Base-by-base conservation (phyloP, 192 early-diverging fungal species). In the Coemansia sp. region DNA sequence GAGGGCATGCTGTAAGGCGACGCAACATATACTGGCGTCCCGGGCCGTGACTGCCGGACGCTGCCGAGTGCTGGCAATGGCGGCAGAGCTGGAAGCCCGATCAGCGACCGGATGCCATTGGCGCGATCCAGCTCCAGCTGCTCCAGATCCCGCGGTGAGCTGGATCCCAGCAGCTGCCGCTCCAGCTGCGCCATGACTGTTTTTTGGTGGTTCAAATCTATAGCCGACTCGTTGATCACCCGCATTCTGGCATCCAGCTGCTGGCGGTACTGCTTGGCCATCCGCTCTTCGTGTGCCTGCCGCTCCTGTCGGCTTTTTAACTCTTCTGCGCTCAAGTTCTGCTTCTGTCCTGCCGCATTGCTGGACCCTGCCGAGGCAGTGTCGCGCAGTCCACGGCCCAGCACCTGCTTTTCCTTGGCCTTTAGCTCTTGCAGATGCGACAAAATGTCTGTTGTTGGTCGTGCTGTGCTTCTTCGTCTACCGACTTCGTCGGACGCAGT, bases 111-210 rank as follows among this genome's bases (percentile, higher is more conserved):
- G n/a, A 78, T 62, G 20, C 75, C 68, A 37, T 78, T 71, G 21
- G 67, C 26, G 46, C 75, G 75, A 39, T 78, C 75, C 16, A 78
- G 58, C 50, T 78, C 75, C 46, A 71, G 40, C 53, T 64, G 64
- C 36, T 78, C 75, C 36, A 59, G 40, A 28, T 78, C 75, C 16
- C 46, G 52, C 3, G 73, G 62, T 28, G 75, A 78, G 44, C 61
- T 63, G 7, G 63, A 64, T 0, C 64, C 69, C 15, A 78, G 51
- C 37, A 71, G 47, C 57, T 71, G 64, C 10, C 67, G 59, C 58
- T 78, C 75, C 60, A 78, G 71, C 32, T 50, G 49, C 7, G 62
- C 28, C 64, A 78, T 71, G 1, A 58, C 51, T 11, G 53, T 18
- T 44, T 78, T 78, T 48, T 78, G 75, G 18, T 34, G 40, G 0